Conservation (phyloP, 2,329 filamentous ascomycete genomes). For the Hymenoscyphus linearis region DNA sequence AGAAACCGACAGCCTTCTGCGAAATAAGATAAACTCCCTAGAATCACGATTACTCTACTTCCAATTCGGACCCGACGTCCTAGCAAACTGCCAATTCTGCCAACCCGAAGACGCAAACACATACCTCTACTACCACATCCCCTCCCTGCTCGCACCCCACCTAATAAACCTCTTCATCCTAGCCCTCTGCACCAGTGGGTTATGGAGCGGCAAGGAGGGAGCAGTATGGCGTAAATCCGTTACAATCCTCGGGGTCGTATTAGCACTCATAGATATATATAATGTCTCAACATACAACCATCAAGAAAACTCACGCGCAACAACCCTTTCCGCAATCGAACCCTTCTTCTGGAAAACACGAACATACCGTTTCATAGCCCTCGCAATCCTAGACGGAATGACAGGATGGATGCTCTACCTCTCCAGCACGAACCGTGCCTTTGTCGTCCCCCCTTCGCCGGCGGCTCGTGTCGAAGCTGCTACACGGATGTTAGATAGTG, state of each 20-base stretch:
- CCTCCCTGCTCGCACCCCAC: constrained; percentile 70
- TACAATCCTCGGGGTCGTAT: constrained; percentile 53
- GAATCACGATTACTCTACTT: constrained; percentile 77
- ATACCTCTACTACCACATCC: constrained; percentile 78
- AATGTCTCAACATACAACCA: constrained; percentile 60
- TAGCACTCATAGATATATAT: constrained; percentile 63
- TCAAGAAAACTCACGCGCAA: constrained; percentile 56
- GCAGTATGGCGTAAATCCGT: constrained; percentile 65
- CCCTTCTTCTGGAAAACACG: constrained; percentile 67
- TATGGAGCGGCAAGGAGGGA: constrained; percentile 58
- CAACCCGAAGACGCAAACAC: constrained; percentile 58
- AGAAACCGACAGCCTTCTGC: constrained; percentile 57
- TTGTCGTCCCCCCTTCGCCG: constrained; percentile 55
- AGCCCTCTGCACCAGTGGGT: constrained; percentile 66
- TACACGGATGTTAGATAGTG: constrained; percentile 50
- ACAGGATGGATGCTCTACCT: constrained; percentile 67
- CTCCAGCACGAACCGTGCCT: constrained; percentile 73
- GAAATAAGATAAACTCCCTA: constrained; percentile 61
- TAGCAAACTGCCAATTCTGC: constrained; percentile 81
- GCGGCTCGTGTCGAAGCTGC: constrained; percentile 61
- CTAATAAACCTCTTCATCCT: constrained; percentile 69
- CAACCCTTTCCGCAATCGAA: constrained; percentile 59
- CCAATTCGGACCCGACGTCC: constrained; percentile 68
- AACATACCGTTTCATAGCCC: constrained; percentile 54
- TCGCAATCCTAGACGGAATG: constrained; percentile 59